phyloP scores from a whole-genome alignment of 2,329 filamentous ascomycete genomes.

The Keithomyces neogunnii region DNA sequence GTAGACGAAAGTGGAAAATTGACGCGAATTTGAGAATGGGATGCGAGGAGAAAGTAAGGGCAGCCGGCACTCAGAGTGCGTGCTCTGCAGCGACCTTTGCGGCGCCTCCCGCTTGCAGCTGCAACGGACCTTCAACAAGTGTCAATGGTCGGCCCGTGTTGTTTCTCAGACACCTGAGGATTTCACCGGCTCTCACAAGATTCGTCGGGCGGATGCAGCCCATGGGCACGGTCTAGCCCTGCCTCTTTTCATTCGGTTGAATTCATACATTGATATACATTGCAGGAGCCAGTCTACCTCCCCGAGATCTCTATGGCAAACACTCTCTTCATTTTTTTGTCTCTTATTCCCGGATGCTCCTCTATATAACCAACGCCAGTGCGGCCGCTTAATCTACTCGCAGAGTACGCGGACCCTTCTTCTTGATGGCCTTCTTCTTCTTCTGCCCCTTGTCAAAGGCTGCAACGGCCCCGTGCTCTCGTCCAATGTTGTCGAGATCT shows the following conservation, averaged over 20 bases:
- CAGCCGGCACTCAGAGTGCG: not conserved
- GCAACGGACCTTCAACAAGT: not conserved
- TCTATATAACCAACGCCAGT: not conserved
- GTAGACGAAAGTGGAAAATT: not conserved
- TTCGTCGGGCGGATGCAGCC: no score
- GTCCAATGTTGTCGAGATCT: constrained; percentile 90
- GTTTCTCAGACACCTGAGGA: not conserved
- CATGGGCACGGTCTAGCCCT: not conserved
- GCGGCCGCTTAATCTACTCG: constrained; percentile 53
- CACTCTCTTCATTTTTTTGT: constrained; percentile 9
- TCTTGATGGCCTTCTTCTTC: constrained; percentile 71
- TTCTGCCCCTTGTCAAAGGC: constrained; percentile 74
- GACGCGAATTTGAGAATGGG: not conserved
- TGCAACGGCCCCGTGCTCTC: constrained; percentile 65
- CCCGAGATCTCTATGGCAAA: not conserved
- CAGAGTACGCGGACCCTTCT: constrained; percentile 61
- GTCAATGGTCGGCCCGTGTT: not conserved
- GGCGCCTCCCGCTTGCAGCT: not conserved
- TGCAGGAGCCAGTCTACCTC: constrained; percentile 13
- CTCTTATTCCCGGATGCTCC: constrained; percentile 7
- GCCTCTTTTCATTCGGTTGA: constrained; percentile 9
- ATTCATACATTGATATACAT: constrained; percentile 32
- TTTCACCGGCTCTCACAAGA: no score
- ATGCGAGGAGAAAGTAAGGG: not conserved
- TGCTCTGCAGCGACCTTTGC: not conserved